Percentiles rank a stretch among this genome's conserved stretches.
Conservation (phyloP, 441 rosid species). For the Hura crepitans region DNA sequence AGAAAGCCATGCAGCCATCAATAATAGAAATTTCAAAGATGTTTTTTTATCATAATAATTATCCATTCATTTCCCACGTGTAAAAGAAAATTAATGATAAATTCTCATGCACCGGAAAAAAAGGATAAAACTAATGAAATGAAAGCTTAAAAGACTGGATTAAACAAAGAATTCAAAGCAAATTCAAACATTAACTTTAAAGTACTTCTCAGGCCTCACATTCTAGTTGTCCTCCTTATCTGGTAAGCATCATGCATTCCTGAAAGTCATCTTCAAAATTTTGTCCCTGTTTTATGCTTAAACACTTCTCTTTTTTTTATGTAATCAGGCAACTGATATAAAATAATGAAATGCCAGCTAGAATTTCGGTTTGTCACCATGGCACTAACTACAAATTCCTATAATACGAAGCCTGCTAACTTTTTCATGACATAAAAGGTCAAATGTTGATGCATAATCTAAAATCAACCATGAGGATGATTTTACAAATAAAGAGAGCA, state of each 20-base stretch:
- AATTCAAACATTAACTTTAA: too few species aligned
- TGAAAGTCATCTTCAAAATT: background rate
- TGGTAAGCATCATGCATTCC: too few species aligned
- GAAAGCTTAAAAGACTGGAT: background rate
- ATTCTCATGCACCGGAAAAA: background rate
- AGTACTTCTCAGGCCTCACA: background rate
- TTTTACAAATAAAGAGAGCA: constrained; percentile 2
- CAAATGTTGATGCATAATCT: background rate
- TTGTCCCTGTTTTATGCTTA: background rate
- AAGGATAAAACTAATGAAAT: background rate
- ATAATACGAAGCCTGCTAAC: too few species aligned
- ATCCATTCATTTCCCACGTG: background rate
- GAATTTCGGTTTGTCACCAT: background rate
- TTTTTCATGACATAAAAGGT: too few species aligned
- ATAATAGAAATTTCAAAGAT: too few species aligned
- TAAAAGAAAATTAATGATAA: background rate
- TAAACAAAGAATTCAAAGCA: too few species aligned
- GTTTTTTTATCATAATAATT: too few species aligned
- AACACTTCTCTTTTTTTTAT: background rate
- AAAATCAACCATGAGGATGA: background rate
- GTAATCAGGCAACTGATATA: background rate
- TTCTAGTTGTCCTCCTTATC: background rate
- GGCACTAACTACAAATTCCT: too few species aligned
- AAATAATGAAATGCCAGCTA: background rate
- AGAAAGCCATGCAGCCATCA: too few species aligned